phyloP scores from a whole-genome alignment of 305 asterid genomes.

The Fraxinus albicans region DNA sequence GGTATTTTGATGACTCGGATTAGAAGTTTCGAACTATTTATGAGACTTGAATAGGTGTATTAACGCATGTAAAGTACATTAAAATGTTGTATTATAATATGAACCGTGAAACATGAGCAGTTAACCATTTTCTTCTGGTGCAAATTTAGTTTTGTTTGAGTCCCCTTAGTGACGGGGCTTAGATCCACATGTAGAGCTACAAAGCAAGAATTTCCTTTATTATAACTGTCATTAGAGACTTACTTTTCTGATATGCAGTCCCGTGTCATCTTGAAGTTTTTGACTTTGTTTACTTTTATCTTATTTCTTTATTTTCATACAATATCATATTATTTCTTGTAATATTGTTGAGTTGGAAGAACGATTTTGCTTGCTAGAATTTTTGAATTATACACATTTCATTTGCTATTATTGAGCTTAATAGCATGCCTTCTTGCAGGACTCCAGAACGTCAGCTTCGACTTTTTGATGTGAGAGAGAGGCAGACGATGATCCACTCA shows the following conservation, averaged over 20 bases:
- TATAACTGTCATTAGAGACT: neutral
- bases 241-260: neutral
- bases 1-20: neutral
- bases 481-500: conserved; percentile 58
- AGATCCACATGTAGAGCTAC: neutral
- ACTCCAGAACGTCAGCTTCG: conserved; percentile 74
- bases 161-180: neutral
- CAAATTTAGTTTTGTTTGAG: neutral
- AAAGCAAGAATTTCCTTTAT: neutral
- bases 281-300: neutral
- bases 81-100: neutral
- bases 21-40: neutral
- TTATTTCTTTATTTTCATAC: neutral
- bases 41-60: neutral
- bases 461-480: conserved; percentile 65
- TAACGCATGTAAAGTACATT: neutral
- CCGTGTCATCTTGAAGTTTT: neutral
- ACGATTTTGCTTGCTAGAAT: neutral
- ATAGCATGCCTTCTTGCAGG: conserved; percentile 38
- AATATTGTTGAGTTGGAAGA: neutral
- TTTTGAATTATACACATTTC: neutral
- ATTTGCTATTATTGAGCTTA: neutral
- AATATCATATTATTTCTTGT: neutral
- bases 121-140: neutral
- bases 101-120: neutral